A percentile compares a stretch with the other conserved stretches of the same genome.
Evolutionary conservation across 371 early-diverging fungal genomes (phyloP).

Genomic region (Rhizopus stolonifer): DNA sequence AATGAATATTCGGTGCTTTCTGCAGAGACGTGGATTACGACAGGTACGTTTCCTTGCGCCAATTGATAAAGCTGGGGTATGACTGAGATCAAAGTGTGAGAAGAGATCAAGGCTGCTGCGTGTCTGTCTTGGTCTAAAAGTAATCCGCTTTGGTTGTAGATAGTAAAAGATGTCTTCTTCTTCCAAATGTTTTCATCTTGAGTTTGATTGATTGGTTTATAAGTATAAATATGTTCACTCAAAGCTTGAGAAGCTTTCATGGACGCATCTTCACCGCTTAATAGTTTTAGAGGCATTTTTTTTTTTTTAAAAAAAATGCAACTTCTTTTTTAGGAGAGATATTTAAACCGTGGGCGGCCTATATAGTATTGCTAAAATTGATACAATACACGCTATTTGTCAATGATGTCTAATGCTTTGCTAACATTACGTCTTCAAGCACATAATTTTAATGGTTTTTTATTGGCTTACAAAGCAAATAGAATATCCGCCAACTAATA

Average conservation of each 20-base stretch:
- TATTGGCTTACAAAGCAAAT: too few species aligned
- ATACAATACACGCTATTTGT: too few species aligned
- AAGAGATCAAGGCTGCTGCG: conserved; percentile 52
- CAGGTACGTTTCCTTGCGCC: conserved; percentile 45
- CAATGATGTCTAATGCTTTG: conserved; percentile 10
- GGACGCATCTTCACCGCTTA: conserved; percentile 63
- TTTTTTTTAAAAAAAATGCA: background rate
- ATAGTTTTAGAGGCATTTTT: conserved; percentile 14
- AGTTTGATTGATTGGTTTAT: conserved; percentile 3
- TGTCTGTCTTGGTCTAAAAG: conserved; percentile 1
- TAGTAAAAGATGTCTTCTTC: conserved; percentile 11
- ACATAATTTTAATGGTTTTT: conserved; percentile 24
- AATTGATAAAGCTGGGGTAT: conserved; percentile 69
- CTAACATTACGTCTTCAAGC: conserved; percentile 37
- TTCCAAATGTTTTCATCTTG: conserved; percentile 19
- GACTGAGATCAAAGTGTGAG: conserved; percentile 54
- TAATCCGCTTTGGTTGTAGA: conserved; percentile 19
- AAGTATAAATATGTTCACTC: conserved; percentile 73
- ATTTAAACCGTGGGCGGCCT: too few species aligned
- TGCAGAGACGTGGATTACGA: conserved; percentile 60
- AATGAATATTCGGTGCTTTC: conserved; percentile 28
- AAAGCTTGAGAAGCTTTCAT: conserved; percentile 69
- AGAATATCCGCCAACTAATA: conserved; percentile 1
- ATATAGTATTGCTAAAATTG: too few species aligned
- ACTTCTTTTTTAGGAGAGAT: too few species aligned